Conservation (phyloP, 2,329 filamentous ascomycete species). For the Colletotrichum sp. region DNA sequence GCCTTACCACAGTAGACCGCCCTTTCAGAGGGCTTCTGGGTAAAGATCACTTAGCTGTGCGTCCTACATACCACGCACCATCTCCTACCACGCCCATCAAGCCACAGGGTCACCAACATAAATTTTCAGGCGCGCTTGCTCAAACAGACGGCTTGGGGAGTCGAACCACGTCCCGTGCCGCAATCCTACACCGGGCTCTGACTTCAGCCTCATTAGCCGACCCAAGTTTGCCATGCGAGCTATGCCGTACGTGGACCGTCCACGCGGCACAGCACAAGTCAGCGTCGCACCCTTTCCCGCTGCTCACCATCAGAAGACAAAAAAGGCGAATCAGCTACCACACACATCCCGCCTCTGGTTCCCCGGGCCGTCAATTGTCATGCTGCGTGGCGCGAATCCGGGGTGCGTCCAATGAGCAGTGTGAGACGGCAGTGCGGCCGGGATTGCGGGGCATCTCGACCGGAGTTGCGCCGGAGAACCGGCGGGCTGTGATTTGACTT, state of each 20-base stretch:
- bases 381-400: background rate
- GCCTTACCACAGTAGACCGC: fast-evolving
- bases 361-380: background rate
- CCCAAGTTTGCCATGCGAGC: background rate
- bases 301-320: background rate
- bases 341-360: background rate
- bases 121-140: background rate
- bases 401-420: background rate
- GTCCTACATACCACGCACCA: background rate
- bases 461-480: background rate
- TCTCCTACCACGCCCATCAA: background rate
- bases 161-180: background rate
- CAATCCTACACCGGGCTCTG: background rate
- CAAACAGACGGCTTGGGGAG: background rate
- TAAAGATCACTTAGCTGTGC: fast-evolving
- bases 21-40: background rate
- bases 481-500: background rate
- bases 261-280: background rate
- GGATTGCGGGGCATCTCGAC: background rate
- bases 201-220: background rate
- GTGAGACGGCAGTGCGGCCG: background rate
- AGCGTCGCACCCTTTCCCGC: background rate
- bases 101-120: background rate
- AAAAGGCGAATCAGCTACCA: background rate
- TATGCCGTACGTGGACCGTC: background rate